Percentiles rank a stretch among this genome's conserved stretches.
phyloP scores from a whole-genome alignment of 73 alveolate genomes.

The Paraurostyla sp. region DNA sequence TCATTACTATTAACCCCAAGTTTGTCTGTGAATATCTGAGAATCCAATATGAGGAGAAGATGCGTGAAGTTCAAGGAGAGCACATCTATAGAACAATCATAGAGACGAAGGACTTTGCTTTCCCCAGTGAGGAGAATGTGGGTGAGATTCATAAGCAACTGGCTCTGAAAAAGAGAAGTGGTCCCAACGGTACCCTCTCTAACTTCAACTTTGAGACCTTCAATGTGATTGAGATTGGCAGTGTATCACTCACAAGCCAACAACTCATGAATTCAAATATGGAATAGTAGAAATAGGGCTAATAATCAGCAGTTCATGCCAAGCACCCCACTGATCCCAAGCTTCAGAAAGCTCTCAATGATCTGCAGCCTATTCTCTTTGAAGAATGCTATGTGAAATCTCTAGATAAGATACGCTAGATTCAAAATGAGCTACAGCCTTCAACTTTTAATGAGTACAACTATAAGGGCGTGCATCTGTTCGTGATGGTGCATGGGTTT shows the following conservation, averaged over 20 bases:
- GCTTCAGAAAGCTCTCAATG: constrained; percentile 65
- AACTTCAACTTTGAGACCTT: constrained; percentile 51
- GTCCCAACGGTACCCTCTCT: constrained; percentile 57
- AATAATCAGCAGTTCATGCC: not conserved
- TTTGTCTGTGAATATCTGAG: constrained; percentile 56
- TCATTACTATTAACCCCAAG: constrained; percentile 64
- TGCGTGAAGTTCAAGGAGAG: constrained; percentile 74
- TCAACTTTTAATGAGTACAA: constrained; percentile 55
- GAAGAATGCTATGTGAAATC: constrained; percentile 79
- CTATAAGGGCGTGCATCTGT: constrained; percentile 93
- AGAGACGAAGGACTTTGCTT: constrained; percentile 79
- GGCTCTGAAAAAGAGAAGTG: constrained; percentile 75
- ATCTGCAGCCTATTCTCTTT: constrained; percentile 83
- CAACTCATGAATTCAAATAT: no score
- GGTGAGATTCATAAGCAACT: constrained; percentile 78
- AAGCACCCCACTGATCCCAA: not conserved
- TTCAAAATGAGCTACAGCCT: constrained; percentile 44
- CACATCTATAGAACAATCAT: constrained; percentile 70
- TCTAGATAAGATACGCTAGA: constrained; percentile 49
- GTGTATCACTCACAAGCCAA: not conserved
- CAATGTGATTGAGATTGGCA: constrained; percentile 7
- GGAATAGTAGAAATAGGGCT: not conserved
- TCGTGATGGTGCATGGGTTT: constrained; percentile 98
- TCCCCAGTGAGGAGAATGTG: constrained; percentile 84
- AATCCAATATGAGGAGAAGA: constrained; percentile 65